Percentiles rank a stretch among this genome's conserved stretches.
Conservation (phyloP, 2,329 filamentous ascomycete species). For the Cercospora sp. region DNA sequence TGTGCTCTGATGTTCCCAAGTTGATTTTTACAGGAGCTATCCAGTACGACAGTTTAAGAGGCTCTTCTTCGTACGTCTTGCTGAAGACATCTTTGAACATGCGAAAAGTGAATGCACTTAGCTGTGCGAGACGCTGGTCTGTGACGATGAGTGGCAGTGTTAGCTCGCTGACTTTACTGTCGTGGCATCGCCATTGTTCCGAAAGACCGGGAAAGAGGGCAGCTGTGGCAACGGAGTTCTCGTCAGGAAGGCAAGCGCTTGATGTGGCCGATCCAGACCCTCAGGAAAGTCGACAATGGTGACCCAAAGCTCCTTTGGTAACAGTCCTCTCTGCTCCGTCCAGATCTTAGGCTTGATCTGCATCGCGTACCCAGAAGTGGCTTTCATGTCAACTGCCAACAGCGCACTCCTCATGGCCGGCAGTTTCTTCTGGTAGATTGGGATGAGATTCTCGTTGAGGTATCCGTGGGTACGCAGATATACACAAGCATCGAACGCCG, state of each 20-base stretch:
- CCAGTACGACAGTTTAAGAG: constrained; percentile 76
- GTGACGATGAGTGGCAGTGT: constrained; percentile 47
- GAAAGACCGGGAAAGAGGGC: constrained; percentile 70
- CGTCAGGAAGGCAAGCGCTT: constrained; percentile 70
- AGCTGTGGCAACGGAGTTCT: constrained; percentile 64
- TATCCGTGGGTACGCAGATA: constrained; percentile 65
- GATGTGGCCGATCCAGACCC: constrained; percentile 60
- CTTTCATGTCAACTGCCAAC: constrained; percentile 78
- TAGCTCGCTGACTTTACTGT: constrained; percentile 54
- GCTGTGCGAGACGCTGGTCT: constrained; percentile 49
- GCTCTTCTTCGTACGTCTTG: constrained; percentile 71
- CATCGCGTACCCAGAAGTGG: constrained; percentile 73
- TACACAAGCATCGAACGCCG: constrained; percentile 81
- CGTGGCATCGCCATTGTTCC: constrained; percentile 64
- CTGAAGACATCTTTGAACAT: constrained; percentile 86
- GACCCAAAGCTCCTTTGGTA: constrained; percentile 59
- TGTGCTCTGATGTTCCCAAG: neutral
- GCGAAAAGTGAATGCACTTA: constrained; percentile 73
- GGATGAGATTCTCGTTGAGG: constrained; percentile 73
- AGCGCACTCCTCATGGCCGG: constrained; percentile 85
- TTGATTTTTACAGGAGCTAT: constrained; percentile 59
- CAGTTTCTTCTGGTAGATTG: constrained; percentile 68
- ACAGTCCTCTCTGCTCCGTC: constrained; percentile 50
- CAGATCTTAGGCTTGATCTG: constrained; percentile 76
- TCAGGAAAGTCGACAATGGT: constrained; percentile 64